Base-by-base conservation (phyloP, 78 protist species). In the Speleostelium caveatum region DNA sequence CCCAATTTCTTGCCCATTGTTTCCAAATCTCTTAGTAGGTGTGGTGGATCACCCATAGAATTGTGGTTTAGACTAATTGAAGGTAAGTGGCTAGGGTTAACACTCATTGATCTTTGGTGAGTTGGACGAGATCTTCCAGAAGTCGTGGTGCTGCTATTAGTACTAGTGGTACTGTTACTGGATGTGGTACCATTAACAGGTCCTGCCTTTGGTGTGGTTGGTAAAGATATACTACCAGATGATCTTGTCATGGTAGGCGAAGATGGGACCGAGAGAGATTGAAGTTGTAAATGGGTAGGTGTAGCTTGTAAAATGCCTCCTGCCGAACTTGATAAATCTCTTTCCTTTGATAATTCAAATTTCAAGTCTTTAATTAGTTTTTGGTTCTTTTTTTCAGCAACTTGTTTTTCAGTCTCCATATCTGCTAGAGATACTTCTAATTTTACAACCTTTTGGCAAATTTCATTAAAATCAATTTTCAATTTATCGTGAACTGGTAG, bases 331-430 rank as follows among this genome's bases (percentile, higher is more conserved):
- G n/a, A 49, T 4, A 68, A 33, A 7, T 73, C 49, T 45, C 91
- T 56, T 2, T 73, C 75, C 30, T 69, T 61, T 67, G 91, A 71
- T 60, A 83, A 83, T 32, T 83, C 91, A 17, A 74, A 30, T 45
- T 83, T 83, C 5, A 83, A 55, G 69, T 83, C 91, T 33, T 71
- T 83, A 59, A 83, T 83, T 79, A 83, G 67, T 59, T 69, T 83
- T 12, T 33, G 14, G 24, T 53, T 83, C 45, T 83, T 83, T 49
- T 83, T 83, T 33, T 83, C 91, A 1, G 73, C 58, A 3, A 83
- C 69, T 14, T 83, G 67, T n/a, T 51, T 67, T 33, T 83, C 91
- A 39, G 91, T 83, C 30, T 83, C 91, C 6, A 71, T 55, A 59
- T 83, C 91, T 12, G 41, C 80, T 7, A 83, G 24, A 16, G 68